These are phyloP conservation scores for Spirogloea muscicola DNA, from an alignment of 139 green algal genomes.

Conservation along the genomic window DNA sequence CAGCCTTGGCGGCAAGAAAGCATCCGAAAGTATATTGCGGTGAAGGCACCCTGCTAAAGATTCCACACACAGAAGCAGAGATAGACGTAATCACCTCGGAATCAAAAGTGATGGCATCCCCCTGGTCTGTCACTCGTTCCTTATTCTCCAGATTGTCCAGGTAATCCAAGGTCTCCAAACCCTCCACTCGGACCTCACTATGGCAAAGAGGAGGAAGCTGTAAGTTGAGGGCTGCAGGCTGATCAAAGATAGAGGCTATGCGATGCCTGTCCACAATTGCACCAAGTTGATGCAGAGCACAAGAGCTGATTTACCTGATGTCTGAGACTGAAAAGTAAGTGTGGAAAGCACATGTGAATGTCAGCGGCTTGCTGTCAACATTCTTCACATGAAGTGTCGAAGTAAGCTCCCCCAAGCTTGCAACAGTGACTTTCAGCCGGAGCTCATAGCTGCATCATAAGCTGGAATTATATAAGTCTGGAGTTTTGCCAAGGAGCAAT, in stretches of 20 bases:
- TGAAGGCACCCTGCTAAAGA: no score
- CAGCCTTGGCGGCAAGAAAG: not conserved
- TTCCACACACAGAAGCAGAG: no score
- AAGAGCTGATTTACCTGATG: no score
- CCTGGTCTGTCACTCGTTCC: conserved; percentile 35
- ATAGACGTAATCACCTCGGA: conserved; percentile 10
- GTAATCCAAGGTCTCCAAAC: conserved; percentile 43
- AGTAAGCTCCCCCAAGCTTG: conserved; percentile 14
- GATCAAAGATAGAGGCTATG: no score
- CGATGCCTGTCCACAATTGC: no score
- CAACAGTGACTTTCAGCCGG: conserved; percentile 27
- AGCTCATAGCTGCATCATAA: conserved; percentile 39
- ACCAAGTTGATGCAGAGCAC: no score
- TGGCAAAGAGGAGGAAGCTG: no score
- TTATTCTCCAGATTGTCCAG: conserved; percentile 38
- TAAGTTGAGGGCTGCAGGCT: no score
- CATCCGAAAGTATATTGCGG: not conserved
- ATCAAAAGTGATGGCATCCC: conserved; percentile 30
- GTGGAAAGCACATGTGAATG: conserved; percentile 54
- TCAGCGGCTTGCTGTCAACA: conserved; percentile 32
- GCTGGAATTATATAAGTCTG: no score
- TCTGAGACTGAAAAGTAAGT: conserved; percentile 55
- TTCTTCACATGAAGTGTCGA: conserved; percentile 48
- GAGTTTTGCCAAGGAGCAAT: no score
- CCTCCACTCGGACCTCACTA: conserved; percentile 38